phyloP scores from a whole-genome alignment of 2,329 filamentous ascomycete genomes.

The Apiospora koreana region DNA sequence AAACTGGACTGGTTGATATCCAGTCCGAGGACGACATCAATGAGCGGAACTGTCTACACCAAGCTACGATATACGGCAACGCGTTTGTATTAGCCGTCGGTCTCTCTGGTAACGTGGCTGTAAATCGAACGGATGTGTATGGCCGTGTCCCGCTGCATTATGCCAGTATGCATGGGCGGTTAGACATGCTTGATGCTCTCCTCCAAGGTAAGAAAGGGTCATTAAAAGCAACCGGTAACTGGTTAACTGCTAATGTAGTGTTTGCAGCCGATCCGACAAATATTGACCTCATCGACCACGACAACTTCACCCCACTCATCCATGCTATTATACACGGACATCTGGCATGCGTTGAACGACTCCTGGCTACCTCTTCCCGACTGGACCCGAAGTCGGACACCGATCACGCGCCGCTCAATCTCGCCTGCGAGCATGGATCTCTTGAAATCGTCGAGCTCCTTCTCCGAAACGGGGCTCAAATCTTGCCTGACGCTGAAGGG shows the following conservation, averaged over 20 bases:
- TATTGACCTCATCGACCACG: conserved; percentile 87
- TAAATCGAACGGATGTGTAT: conserved; percentile 85
- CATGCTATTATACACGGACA: conserved; percentile 92
- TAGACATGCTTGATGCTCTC: conserved; percentile 78
- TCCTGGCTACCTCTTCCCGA: conserved; percentile 77
- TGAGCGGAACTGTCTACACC: conserved; percentile 92
- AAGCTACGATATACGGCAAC: conserved; percentile 93
- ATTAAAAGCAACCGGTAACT: background rate
- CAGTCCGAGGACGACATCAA: conserved; percentile 97
- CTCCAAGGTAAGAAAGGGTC: conserved; percentile 55
- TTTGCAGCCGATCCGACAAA: conserved; percentile 66
- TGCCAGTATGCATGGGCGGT: conserved; percentile 88
- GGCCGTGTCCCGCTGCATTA: conserved; percentile 93
- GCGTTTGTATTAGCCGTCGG: conserved; percentile 75
- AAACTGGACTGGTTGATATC: conserved; percentile 83
- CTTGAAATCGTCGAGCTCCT: conserved; percentile 82
- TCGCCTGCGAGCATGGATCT: conserved; percentile 93
- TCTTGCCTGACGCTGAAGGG: conserved; percentile 94
- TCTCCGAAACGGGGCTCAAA: conserved; percentile 74
- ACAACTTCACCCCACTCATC: conserved; percentile 95
- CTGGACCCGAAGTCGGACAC: conserved; percentile 84
- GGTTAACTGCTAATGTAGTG: conserved; percentile 16
- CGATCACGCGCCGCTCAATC: conserved; percentile 90
- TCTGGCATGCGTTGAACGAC: conserved; percentile 73
- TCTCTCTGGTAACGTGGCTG: conserved; percentile 73